Evolutionary conservation across 352 stramenopile genomes (phyloP).

Genomic region (Globisporangium polare): DNA sequence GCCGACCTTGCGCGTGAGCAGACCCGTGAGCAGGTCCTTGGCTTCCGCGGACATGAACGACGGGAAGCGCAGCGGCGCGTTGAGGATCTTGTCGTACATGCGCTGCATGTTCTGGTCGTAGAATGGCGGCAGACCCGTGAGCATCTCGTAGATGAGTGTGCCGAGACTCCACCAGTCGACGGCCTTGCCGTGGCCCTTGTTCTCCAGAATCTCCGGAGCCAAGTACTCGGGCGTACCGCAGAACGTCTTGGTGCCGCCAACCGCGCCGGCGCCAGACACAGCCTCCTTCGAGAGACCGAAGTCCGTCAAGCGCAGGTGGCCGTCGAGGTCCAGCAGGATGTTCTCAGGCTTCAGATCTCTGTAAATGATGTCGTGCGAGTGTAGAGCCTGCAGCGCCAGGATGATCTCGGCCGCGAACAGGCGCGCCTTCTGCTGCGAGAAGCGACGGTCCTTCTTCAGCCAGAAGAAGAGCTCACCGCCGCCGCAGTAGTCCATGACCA

Average conservation of each 20-base stretch:
- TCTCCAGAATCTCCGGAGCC: constrained; percentile 93
- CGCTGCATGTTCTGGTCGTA: constrained; percentile 94
- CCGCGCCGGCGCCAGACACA: constrained; percentile 75
- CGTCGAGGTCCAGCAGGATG: constrained; percentile 91
- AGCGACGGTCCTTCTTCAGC: constrained; percentile 92
- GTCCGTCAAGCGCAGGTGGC: constrained; percentile 93
- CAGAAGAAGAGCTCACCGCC: constrained; percentile 95
- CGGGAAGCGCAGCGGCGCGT: constrained; percentile 82
- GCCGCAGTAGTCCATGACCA: constrained; percentile 94
- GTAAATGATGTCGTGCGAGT: constrained; percentile 96
- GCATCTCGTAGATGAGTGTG: constrained; percentile 94
- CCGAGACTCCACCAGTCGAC: constrained; percentile 91
- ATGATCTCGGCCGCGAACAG: constrained; percentile 94
- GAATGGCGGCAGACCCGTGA: constrained; percentile 89
- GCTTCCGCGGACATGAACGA: constrained; percentile 91
- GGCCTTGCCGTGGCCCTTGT: constrained; percentile 90
- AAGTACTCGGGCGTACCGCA: constrained; percentile 95
- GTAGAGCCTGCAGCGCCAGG: constrained; percentile 89
- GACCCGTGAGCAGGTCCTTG: constrained; percentile 75
- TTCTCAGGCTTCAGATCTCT: constrained; percentile 97
- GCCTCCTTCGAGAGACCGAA: constrained; percentile 95
- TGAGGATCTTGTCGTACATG: constrained; percentile 95
- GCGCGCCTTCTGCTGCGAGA: constrained; percentile 90
- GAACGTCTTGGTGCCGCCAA: constrained; percentile 88
- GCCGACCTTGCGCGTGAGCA: constrained; percentile 86